Percentiles rank a stretch among this genome's conserved stretches.
Evolutionary conservation across 2,329 filamentous ascomycete genomes (phyloP).

Genomic region (Fusarium sacchari): DNA sequence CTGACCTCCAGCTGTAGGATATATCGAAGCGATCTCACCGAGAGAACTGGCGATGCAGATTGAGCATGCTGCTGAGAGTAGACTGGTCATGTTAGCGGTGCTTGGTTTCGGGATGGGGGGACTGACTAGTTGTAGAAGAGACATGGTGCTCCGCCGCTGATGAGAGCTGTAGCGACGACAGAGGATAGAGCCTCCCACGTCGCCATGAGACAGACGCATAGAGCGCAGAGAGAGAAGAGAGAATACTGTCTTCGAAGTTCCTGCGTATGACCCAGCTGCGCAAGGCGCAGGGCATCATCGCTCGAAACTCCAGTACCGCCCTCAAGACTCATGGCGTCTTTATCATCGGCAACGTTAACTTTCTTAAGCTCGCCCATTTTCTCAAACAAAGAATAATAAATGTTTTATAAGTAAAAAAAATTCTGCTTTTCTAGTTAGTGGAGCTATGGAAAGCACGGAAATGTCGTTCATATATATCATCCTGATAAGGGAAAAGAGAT

Average conservation of each 20-base stretch:
- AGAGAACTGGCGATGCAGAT: slow-evolving; percentile 30
- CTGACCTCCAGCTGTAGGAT: slow-evolving; percentile 34
- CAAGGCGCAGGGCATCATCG: slow-evolving; percentile 38
- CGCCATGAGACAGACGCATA: slow-evolving; percentile 60
- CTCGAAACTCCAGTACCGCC: neutral
- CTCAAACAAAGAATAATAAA: neutral
- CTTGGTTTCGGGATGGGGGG: rapidly evolving
- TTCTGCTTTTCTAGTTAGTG: rapidly evolving
- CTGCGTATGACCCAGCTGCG: slow-evolving; percentile 44
- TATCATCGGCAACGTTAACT: neutral
- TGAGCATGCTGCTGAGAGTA: slow-evolving; percentile 25
- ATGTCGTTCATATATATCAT: neutral
- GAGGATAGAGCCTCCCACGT: slow-evolving; percentile 62
- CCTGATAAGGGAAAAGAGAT: neutral
- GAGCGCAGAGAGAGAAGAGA: slow-evolving; percentile 54
- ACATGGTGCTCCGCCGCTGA: slow-evolving; percentile 57
- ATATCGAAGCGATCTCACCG: slow-evolving; percentile 35
- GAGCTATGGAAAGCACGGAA: neutral
- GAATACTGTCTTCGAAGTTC: slow-evolving; percentile 51
- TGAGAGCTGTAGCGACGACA: slow-evolving; percentile 56
- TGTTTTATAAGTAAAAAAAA: neutral
- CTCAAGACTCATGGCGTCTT: slow-evolving; percentile 1
- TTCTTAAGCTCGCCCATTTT: neutral
- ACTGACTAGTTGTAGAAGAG: slow-evolving; percentile 51
- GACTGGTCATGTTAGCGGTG: neutral